Percentiles rank a stretch among this genome's conserved stretches.
These are phyloP conservation scores for Codiaeum variegatum DNA, from an alignment of 441 rosid genomes.

Conservation along the genomic window DNA sequence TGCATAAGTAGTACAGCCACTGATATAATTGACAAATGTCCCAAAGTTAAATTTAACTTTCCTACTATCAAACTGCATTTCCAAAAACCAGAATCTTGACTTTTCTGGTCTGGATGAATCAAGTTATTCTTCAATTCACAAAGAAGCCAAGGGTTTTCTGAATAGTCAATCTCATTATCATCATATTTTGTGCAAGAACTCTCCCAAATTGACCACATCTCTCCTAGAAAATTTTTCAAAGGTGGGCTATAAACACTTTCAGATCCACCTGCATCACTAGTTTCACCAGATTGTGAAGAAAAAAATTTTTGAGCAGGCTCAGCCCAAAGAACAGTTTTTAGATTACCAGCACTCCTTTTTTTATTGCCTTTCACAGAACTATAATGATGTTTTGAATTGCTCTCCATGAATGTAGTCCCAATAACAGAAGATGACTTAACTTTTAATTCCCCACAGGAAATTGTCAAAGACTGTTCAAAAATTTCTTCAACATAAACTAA, in stretches of 20 bases:
- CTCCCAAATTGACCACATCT: slow-evolving; percentile 71
- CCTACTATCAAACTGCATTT: slow-evolving; percentile 65
- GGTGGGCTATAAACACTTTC: slow-evolving; percentile 33
- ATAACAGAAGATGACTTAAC: slow-evolving; percentile 38
- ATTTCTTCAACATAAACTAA: slow-evolving; percentile 43
- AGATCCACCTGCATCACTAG: slow-evolving; percentile 27
- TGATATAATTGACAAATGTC: slow-evolving; percentile 51
- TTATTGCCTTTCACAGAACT: slow-evolving; percentile 32
- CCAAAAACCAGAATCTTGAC: slow-evolving; percentile 47
- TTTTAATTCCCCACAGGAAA: slow-evolving; percentile 61
- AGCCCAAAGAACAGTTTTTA: slow-evolving; percentile 45
- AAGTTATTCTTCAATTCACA: slow-evolving; percentile 55
- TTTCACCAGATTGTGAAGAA: slow-evolving; percentile 34
- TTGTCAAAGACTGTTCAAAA: slow-evolving; percentile 42
- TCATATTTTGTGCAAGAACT: slow-evolving; percentile 39
- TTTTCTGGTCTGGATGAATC: slow-evolving; percentile 40
- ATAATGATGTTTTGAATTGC: slow-evolving; percentile 26
- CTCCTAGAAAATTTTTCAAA: slow-evolving; percentile 48
- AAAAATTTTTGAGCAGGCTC: slow-evolving; percentile 53
- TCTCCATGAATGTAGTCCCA: slow-evolving; percentile 29
- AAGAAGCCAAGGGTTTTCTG: slow-evolving; percentile 62
- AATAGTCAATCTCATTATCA: slow-evolving; percentile 41
- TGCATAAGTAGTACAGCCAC: slow-evolving; percentile 54
- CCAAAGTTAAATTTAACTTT: slow-evolving; percentile 56
- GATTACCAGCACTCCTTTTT: slow-evolving; percentile 33